A percentile compares a stretch with the other conserved stretches of the same genome.
phyloP scores from a whole-genome alignment of 768 basidiomycete species.

The Naganishia onofrii region DNA sequence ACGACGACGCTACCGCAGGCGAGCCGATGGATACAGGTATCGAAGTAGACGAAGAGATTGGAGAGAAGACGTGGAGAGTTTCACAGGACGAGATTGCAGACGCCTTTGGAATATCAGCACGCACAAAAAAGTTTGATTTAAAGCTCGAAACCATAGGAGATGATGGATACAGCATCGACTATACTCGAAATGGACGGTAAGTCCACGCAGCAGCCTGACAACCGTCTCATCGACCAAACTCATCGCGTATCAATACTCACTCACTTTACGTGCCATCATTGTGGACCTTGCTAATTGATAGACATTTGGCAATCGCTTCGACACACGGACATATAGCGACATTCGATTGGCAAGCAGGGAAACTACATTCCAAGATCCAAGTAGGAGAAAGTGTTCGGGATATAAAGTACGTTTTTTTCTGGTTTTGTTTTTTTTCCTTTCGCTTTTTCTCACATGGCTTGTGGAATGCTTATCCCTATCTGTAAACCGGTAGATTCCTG shows the following conservation, averaged over 20 bases:
- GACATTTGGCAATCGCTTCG: slow-evolving; percentile 83
- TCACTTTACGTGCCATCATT: too few relatives aligned
- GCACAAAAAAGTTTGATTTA: slow-evolving; percentile 64
- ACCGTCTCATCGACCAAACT: too few relatives aligned
- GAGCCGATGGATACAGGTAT: slow-evolving; percentile 56
- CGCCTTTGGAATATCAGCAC: slow-evolving; percentile 45
- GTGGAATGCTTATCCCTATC: too few relatives aligned
- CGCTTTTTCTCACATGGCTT: too few relatives aligned
- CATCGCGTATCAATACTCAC: too few relatives aligned
- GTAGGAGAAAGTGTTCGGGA: slow-evolving; percentile 86
- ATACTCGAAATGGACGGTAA: slow-evolving; percentile 86
- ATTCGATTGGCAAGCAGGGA: slow-evolving; percentile 88
- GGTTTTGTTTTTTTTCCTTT: too few relatives aligned
- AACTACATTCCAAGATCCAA: slow-evolving; percentile 80
- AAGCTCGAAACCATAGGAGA: slow-evolving; percentile 71
- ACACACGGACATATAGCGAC: slow-evolving; percentile 81
- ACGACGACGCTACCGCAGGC: too few relatives aligned
- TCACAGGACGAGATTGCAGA: slow-evolving; percentile 71
- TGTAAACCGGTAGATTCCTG: too few relatives aligned
- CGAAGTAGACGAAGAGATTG: slow-evolving; percentile 65
- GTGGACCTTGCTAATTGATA: slow-evolving; percentile 40
- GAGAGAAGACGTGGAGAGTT: slow-evolving; percentile 88
- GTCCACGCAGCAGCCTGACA: too few relatives aligned
- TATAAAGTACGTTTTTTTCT: slow-evolving; percentile 66
- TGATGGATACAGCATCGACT: slow-evolving; percentile 70